phyloP scores from a whole-genome alignment of 2,329 filamentous ascomycete species.

The Fusarium albosuccineum region DNA sequence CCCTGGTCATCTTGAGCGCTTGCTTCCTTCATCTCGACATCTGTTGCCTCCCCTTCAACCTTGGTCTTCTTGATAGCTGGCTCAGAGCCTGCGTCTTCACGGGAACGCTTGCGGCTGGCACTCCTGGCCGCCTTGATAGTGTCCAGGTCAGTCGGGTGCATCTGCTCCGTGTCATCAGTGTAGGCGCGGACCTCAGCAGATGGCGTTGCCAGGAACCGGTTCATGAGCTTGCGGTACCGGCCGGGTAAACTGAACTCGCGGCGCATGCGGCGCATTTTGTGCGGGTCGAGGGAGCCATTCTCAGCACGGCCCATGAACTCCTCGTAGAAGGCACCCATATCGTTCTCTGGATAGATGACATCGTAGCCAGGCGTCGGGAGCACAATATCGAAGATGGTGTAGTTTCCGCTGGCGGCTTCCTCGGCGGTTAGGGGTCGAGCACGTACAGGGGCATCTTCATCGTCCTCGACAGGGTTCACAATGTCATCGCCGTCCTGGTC shows the following conservation, averaged over 20 bases:
- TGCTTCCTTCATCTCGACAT: slow-evolving; percentile 34
- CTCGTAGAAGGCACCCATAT: slow-evolving; percentile 85
- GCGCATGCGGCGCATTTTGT: slow-evolving; percentile 87
- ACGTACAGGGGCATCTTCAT: slow-evolving; percentile 61
- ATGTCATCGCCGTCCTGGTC: slow-evolving; percentile 69
- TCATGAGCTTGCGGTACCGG: slow-evolving; percentile 87
- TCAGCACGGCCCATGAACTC: slow-evolving; percentile 85
- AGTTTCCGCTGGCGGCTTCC: slow-evolving; percentile 83
- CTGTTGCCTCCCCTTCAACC: slow-evolving; percentile 34
- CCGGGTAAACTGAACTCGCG: slow-evolving; percentile 91
- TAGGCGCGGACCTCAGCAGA: slow-evolving; percentile 80
- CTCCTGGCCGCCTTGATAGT: slow-evolving; percentile 62
- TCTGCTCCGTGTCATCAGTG: slow-evolving; percentile 78
- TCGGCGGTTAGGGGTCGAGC: slow-evolving; percentile 80
- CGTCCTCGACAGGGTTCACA: slow-evolving; percentile 58
- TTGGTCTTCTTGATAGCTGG: slow-evolving; percentile 45
- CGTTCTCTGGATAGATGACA: slow-evolving; percentile 86
- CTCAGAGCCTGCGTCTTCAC: slow-evolving; percentile 32
- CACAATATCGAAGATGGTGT: slow-evolving; percentile 88
- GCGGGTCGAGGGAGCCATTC: slow-evolving; percentile 84
- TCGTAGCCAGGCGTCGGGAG: slow-evolving; percentile 94
- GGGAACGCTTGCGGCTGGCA: slow-evolving; percentile 36
- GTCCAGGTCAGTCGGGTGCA: slow-evolving; percentile 90
- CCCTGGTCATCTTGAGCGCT: slow-evolving; percentile 12
- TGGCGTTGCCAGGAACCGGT: slow-evolving; percentile 74